A percentile compares a stretch with the other conserved stretches of the same genome.
Evolutionary conservation across 768 basidiomycete species (phyloP).

Genomic region (Lactarius pseudohatsudake): DNA sequence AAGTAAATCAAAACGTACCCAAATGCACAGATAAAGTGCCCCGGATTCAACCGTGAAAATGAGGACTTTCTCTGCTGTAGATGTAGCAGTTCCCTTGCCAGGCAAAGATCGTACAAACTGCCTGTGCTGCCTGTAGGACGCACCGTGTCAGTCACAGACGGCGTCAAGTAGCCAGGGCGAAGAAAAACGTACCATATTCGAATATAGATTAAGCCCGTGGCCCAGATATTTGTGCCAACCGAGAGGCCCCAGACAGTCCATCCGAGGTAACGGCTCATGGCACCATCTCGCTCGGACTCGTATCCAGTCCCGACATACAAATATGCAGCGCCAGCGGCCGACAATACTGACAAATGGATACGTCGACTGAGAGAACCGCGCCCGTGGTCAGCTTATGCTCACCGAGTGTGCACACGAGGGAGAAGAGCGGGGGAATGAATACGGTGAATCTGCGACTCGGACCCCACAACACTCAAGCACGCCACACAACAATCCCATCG

Average conservation of each 20-base stretch:
- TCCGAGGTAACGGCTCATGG: not conserved
- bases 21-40: constrained; percentile 11
- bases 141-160: not conserved
- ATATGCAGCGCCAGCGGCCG: not conserved
- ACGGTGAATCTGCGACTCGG: not conserved
- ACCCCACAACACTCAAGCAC: constrained; percentile 17
- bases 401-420: constrained; percentile 11
- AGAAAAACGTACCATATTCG: constrained; percentile 12
- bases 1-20: not conserved
- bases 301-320: not conserved
- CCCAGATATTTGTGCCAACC: constrained; percentile 18
- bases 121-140: constrained; percentile 10
- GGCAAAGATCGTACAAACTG: not conserved
- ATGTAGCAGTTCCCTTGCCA: not conserved
- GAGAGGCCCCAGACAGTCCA: not conserved
- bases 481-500: constrained; percentile 20
- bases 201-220: constrained; percentile 19
- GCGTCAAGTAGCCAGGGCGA: not conserved
- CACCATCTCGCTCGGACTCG: not conserved
- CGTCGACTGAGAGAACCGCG: not conserved
- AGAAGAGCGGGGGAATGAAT: constrained; percentile 1
- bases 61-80: constrained; percentile 7
- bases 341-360: not conserved
- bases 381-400: not conserved
- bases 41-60: constrained; percentile 16